Evolutionary conservation across 805 yeast genomes (phyloP).

Genomic region (Candida incommunis): DNA sequence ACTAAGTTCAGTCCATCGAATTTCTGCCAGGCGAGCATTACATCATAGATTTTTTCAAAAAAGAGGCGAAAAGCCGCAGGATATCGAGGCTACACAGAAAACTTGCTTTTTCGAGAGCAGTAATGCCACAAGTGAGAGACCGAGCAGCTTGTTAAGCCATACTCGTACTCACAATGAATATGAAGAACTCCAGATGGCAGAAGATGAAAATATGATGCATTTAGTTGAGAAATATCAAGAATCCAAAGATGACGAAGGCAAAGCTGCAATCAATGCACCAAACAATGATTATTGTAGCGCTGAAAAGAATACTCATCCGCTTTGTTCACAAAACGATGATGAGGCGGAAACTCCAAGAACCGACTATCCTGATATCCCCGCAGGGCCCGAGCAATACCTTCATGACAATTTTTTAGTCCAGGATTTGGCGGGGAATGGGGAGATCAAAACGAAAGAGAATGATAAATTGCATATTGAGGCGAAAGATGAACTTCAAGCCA

Average conservation of each 20-base stretch:
- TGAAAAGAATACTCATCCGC: too few relatives aligned
- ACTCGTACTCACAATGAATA: neutral
- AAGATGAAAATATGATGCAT: neutral
- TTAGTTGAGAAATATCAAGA: neutral
- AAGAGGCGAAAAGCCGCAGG: slow-evolving; percentile 9
- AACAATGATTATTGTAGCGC: too few relatives aligned
- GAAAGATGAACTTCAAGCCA: too few relatives aligned
- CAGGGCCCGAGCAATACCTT: too few relatives aligned
- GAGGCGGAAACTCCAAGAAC: too few relatives aligned
- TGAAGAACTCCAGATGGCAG: neutral
- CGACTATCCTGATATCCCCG: too few relatives aligned
- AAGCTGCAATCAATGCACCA: too few relatives aligned
- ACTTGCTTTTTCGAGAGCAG: neutral
- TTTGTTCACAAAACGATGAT: too few relatives aligned
- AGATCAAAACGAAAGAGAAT: too few relatives aligned
- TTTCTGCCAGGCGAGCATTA: slow-evolving; percentile 54
- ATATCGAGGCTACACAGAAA: neutral
- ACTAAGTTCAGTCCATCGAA: slow-evolving; percentile 55
- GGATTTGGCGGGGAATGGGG: too few relatives aligned
- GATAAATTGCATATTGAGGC: too few relatives aligned
- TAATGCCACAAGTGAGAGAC: neutral
- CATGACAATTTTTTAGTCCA: too few relatives aligned
- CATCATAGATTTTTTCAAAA: slow-evolving; percentile 45
- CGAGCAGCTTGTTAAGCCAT: neutral
- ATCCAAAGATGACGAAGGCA: neutral